A percentile compares a stretch with the other conserved stretches of the same genome.
phyloP scores from a whole-genome alignment of 352 stramenopile species.

The Blastocystis sp. region DNA sequence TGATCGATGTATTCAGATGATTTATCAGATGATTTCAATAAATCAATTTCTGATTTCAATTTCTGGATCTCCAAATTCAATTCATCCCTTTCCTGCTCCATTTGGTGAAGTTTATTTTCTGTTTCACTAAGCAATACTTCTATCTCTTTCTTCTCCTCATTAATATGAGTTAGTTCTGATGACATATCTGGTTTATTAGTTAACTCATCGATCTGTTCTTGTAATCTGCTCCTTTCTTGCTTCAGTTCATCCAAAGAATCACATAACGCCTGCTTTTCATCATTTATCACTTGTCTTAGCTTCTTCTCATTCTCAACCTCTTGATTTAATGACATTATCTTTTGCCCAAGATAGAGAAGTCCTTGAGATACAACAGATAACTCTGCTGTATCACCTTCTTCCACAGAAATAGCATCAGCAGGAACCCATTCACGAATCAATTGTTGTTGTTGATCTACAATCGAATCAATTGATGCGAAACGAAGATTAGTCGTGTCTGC shows the following conservation, averaged over 20 bases:
- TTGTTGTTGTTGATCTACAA: neutral
- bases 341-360: neutral
- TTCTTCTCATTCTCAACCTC: neutral
- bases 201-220: neutral
- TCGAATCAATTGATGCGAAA: neutral
- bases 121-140: neutral
- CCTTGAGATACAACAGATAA: neutral
- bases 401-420: neutral
- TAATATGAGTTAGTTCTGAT: neutral
- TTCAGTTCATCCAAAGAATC: neutral
- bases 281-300: neutral
- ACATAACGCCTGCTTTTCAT: neutral
- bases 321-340: neutral
- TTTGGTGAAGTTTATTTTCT: neutral
- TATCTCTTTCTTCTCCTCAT: neutral
- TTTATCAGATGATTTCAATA: neutral
- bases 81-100: neutral
- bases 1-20: neutral
- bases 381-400: neutral
- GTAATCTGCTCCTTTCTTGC: neutral
- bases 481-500: neutral
- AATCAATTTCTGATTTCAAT: neutral
- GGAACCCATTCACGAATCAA: conserved; percentile 6
- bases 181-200: neutral
- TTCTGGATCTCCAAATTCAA: neutral